Evolutionary conservation across 305 asterid genomes (phyloP), one percentile per base, ranked within the genome.

Genomic region (Fraxinus sp.): DNA sequence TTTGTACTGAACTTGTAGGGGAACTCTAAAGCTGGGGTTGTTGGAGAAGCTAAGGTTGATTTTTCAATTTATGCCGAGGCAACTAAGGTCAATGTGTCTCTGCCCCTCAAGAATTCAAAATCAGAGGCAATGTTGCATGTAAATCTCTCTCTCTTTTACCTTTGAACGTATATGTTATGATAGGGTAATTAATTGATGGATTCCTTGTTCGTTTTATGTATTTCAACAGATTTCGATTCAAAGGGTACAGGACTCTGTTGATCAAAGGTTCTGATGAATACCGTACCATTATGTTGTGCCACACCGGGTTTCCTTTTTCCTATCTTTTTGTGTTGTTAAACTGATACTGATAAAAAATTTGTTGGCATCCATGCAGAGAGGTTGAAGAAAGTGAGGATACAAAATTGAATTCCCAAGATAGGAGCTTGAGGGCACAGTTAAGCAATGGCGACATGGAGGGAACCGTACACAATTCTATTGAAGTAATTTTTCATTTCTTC

Each of bases 11-110:
- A 83, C 70, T 86, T 86, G 75, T 77, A 95, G 99, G 98, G 96
- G 33, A 88, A 94, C n/a, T 90, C 94, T 55, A 97, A 93, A 87
- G 86, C 93, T 84, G 98, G 97, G 83, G 85, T 89, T 41, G 89
- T 92, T 83, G 99, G 99, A 39, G 97, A 97, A 89, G 97, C 97
- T 85, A 91, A 94, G 5, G 83, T 97, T 85, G 97, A 97, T 87
- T 89, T 97, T 85, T 89, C 97, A 64, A 87, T 83, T 85, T 97
- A 91, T 90, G 97, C 90, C 0, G 97, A 92, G 81, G 88, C 95
- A 64, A 90, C 89, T 64, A 92, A 95, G 87, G 89, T 91, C 77
- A 89, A 91, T 11, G 92, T 93, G 77, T 92, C 95, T 86, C 97
- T 97, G 84, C 98, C 98, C 79, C 94, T 97, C 81, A 94, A 91